phyloP scores from a whole-genome alignment of 2,329 filamentous ascomycete species.

The Phyllosticta citrichinensis region DNA sequence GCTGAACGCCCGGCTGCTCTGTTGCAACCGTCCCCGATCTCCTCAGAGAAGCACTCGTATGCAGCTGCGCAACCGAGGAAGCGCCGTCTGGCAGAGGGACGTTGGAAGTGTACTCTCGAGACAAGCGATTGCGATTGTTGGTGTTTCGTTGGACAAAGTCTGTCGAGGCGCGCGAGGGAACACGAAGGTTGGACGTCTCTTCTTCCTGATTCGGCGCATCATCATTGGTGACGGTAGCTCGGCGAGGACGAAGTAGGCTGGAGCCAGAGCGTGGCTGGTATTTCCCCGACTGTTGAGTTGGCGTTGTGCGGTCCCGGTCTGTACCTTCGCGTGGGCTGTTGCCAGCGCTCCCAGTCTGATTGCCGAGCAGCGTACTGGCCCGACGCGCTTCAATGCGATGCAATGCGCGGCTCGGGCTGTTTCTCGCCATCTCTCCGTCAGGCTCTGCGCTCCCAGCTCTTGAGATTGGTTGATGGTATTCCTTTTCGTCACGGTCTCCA shows the following conservation, averaged over 20 bases:
- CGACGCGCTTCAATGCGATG: constrained; percentile 37
- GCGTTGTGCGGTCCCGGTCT: constrained; percentile 7
- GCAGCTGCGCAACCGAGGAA: constrained; percentile 21
- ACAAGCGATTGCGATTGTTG: constrained; percentile 20
- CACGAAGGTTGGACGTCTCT: constrained; percentile 32
- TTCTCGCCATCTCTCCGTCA: constrained; percentile 21
- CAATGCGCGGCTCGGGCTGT: constrained; percentile 28
- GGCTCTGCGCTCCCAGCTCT: constrained; percentile 24
- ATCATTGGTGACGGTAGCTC: constrained; percentile 9
- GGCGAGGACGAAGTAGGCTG: constrained; percentile 4
- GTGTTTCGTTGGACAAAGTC: constrained; percentile 26
- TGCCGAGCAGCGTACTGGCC: constrained; percentile 23
- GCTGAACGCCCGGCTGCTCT: background rate
- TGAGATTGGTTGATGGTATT: constrained; percentile 1
- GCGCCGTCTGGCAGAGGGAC: constrained; percentile 25
- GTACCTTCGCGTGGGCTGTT: constrained; percentile 22
- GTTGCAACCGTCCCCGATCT: constrained; percentile 3
- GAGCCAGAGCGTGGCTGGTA: background rate
- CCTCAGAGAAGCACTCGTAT: constrained; percentile 1
- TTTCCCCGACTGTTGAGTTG: constrained; percentile 2
- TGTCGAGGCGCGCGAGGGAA: constrained; percentile 40
- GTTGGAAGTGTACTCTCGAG: constrained; percentile 27
- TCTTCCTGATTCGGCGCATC: constrained; percentile 21
- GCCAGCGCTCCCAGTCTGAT: constrained; percentile 11
- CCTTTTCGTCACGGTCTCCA: constrained; percentile 3